Base-by-base conservation (phyloP, 2,329 filamentous ascomycete species). In the Pestalotiopsis sp. region DNA sequence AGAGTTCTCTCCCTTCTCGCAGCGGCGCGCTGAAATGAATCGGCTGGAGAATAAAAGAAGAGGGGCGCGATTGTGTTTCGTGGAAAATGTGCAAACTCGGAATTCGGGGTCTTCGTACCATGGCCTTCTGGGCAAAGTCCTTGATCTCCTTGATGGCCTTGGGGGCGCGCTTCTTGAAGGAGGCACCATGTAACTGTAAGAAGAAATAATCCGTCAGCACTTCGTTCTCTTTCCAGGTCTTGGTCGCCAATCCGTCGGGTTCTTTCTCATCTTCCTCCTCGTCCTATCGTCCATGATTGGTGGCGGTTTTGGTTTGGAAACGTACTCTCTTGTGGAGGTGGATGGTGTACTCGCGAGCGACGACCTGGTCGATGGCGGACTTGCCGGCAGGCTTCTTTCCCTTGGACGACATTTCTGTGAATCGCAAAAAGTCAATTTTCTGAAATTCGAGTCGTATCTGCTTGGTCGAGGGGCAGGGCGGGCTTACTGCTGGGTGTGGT, bases 291-390 rank as follows among this genome's bases (percentile, higher is more conserved):
- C 31, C 31, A 36, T 36, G 20, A 6, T 66, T 60, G 65, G 60
- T 45, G 20, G 62, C 23, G 39, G 25, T 20, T 14, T 27, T 39
- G 69, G 63, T 49, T 67, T 69, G 68, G 69, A 70, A 84, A 92
- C 92, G 84, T 95, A 97, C 93, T 87, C 95, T 93, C 93, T 97
- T 98, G 93, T 99, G 96, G 80, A 99, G 88, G 91, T 99, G 95
- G 88, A 99, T 98, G 86, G 96, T 99, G 92, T 99, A 99, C 90
- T 99, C 97, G 90, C 96, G 94, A 81, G 96, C 92, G 85, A 99
- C 95, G 83, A 99, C 97, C 87, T 99, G 95, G 86, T 94, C 92
- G 86, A 99, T 97, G 88, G 97, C 97, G 86, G 94, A 97, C 87
- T 92, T 92, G 88, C 91, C 92, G 79, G 88, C 82, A 74, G 87